Base-by-base conservation (phyloP, 164 flowering plant species). In the Magnolia kwangsiensis region DNA sequence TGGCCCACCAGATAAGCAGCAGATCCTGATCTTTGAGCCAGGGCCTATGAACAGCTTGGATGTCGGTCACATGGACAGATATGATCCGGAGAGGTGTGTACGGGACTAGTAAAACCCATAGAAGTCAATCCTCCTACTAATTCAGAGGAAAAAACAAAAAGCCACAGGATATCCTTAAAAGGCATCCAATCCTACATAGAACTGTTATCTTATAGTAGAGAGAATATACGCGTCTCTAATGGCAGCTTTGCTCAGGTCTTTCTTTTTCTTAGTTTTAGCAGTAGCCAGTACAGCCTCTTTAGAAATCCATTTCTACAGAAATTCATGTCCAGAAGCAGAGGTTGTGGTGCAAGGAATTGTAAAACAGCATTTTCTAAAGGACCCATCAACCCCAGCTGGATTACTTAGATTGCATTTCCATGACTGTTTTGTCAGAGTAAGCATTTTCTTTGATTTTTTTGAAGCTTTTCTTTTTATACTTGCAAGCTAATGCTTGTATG, bases 351-450 rank as follows among this genome's bases (percentile, higher is more conserved):
- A 21, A 72, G 58, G 59, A 21, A 65, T 65, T 7, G 76, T 80
- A 7, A 24, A 50, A 45, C 19, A 77, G 29, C 69, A 77, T 74
- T 77, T 76, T 37, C 59, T 37, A 21, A 69, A 20, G 50, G 82
- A 80, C 58, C 76, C 79, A 51, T 80, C 82, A 8, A 45, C 74
- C 5, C 65, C 77, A 0, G 79, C 74, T 16, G 77, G 82, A 10
- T 76, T 79, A 67, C 78, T 79, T 67, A 72, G 78, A 14, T 72
- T 80, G 51, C 72, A 77, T 27, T 80, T 80, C 55, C 79, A 77
- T 70, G 79, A 73, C 65, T 80, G 82, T 23, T 74, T 77, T 63
- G 69, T 80, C 72, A 74, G 77, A 67, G 80, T 80, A 74, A 51
- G 77, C 21, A 65, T 21, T 65, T 65, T 20, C 13, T 11, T 55